phyloP scores from a whole-genome alignment of 2,329 filamentous ascomycete genomes.

The Teratosphaeriaceae sp. region DNA sequence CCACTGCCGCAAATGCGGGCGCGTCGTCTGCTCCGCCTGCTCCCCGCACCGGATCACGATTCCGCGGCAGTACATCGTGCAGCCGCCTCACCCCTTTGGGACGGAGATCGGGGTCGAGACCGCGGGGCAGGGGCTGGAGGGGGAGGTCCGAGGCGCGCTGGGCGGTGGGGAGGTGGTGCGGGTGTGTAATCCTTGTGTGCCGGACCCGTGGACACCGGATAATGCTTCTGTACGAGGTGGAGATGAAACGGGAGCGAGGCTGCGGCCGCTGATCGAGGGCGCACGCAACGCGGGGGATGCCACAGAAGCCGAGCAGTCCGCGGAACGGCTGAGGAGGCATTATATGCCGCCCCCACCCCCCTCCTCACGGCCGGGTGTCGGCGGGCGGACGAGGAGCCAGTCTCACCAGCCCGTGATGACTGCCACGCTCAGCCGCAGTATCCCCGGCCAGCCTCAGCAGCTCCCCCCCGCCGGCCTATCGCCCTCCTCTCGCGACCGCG shows the following conservation, averaged over 20 bases:
- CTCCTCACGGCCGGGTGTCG: neutral
- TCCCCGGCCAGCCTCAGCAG: neutral
- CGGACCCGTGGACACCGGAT: conserved; percentile 45
- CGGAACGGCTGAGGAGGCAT: conserved; percentile 2
- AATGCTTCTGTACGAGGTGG: conserved; percentile 3
- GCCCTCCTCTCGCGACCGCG: neutral
- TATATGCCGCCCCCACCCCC: conserved; percentile 4
- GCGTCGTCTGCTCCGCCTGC: conserved; percentile 83
- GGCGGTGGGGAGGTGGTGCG: conserved; percentile 62
- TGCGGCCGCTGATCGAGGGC: conserved; percentile 2
- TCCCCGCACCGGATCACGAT: conserved; percentile 95
- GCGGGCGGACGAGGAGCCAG: conserved; percentile 1
- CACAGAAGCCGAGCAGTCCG: neutral
- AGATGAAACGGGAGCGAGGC: neutral
- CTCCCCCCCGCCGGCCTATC: neutral
- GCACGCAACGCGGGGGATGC: conserved; percentile 3
- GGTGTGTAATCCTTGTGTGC: conserved; percentile 67
- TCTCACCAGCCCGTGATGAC: conserved; percentile 4
- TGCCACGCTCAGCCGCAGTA: neutral
- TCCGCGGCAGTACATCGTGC: conserved; percentile 86
- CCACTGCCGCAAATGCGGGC: conserved; percentile 91
- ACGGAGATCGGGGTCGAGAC: neutral
- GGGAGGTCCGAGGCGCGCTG: conserved; percentile 36
- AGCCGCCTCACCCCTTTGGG: conserved; percentile 47
- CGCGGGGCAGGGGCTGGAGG: conserved; percentile 5